Base-by-base conservation (phyloP, 2,329 filamentous ascomycete genomes). In the Fusarium nelsonii region DNA sequence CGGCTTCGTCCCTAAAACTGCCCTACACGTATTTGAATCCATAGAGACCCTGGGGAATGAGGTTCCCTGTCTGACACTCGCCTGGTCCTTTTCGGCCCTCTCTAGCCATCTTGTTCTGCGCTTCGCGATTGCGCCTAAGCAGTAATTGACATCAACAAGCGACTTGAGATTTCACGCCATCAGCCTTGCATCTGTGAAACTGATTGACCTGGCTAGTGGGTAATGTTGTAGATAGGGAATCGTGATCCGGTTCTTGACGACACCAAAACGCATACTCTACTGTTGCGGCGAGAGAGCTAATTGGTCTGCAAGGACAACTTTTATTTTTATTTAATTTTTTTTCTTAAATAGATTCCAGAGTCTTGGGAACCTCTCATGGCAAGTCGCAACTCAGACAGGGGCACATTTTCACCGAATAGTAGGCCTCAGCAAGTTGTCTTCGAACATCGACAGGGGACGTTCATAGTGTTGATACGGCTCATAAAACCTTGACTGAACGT, bases 61-160 rank as follows among this genome's bases (percentile, higher is more conserved):
- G 20, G 15, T 52, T 55, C 73, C 73, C 59, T 73, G 70, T 74
- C 73, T 75, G 45, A 41, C 73, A 74, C 70, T 53, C 58, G 51
- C 54, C 39, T 36, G 51, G 30, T 34, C 16, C 30, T 45, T 9
- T 39, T 58, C 26, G 54, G 32, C 30, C 34, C 34, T 20, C 33
- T 28, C 20, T 39, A 16, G 32, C 20, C n/a, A 18, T 18, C 18
- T 7, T 50, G 20, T 50, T 37, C 33, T 50, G 20, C 46, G 20
- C 46, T 50, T 37, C 23, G n/a, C 3, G 23, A 39, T 28, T 40
- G 23, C 34, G 26, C 16, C 34, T 28, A 28, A 26, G 11, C n/a
- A 39, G 23, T 36, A n/a, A 39, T 49, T 49, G 45, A 26, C 15
- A 49, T 49, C 9, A n/a, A 49, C 16, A 10, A 49, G 45, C 15